Evolutionary conservation across 2,329 filamentous ascomycete genomes (phyloP).

Genomic region (Pleurostoma richardsiae): DNA sequence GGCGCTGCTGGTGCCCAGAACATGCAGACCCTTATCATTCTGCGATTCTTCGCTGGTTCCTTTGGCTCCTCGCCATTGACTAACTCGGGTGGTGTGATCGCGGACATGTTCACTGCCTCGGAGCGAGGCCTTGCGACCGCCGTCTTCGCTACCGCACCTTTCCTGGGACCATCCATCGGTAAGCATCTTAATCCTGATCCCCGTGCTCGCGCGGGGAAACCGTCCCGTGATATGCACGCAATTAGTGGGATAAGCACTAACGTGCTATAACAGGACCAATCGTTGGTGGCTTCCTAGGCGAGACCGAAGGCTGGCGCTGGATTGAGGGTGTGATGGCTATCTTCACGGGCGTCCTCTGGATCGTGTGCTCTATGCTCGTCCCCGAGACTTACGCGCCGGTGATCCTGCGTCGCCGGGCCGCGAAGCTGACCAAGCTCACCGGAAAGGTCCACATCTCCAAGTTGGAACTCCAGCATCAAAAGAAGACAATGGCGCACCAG

Average conservation of each 20-base stretch:
- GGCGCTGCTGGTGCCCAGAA: slow-evolving; percentile 53
- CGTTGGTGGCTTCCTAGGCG: slow-evolving; percentile 60
- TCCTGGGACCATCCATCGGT: slow-evolving; percentile 55
- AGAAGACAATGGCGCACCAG: slow-evolving; percentile 39
- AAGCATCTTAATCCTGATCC: background rate
- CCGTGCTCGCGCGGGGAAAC: background rate
- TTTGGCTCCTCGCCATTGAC: slow-evolving; percentile 59
- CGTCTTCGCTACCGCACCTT: slow-evolving; percentile 61
- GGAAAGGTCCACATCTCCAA: slow-evolving; percentile 53
- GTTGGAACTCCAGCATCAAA: slow-evolving; percentile 32
- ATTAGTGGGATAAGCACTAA: too few relatives aligned
- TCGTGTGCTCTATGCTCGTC: slow-evolving; percentile 42
- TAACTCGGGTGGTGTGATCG: slow-evolving; percentile 57
- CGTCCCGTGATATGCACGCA: too few relatives aligned
- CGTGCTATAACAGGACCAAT: slow-evolving; percentile 43
- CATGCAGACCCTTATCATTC: slow-evolving; percentile 53
- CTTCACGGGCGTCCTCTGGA: slow-evolving; percentile 58
- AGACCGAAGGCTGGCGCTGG: slow-evolving; percentile 65
- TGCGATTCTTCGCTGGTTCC: slow-evolving; percentile 59
- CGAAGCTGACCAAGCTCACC: slow-evolving; percentile 42
- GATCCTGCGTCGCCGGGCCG: slow-evolving; percentile 48
- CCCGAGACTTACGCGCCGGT: slow-evolving; percentile 60
- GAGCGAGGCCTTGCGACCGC: slow-evolving; percentile 54
- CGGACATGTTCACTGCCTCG: slow-evolving; percentile 51
- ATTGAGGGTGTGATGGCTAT: slow-evolving; percentile 61